Base-by-base conservation (phyloP, 768 basidiomycete species). In the Lanmaoa rubissima region DNA sequence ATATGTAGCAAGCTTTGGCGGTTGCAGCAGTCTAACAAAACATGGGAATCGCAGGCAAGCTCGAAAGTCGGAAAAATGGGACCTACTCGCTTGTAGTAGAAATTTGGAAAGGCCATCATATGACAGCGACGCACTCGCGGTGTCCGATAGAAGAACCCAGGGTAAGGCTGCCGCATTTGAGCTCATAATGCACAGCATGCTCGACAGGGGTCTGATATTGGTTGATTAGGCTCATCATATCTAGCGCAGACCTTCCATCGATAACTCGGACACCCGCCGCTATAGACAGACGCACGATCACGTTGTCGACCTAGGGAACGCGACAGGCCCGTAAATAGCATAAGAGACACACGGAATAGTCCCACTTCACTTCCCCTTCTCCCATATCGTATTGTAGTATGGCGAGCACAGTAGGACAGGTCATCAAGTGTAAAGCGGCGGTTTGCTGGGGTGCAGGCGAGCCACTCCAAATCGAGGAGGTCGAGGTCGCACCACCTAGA, bases 371-470 rank as follows among this genome's bases (percentile, higher is more conserved):
- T 6, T 42, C 36, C 16, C 35, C 53, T 19, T 54, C 61, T 64
- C 61, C 59, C 68, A 62, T 66, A 48, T 52, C 56, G 49, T 64
- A 61, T 16, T 31, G 11, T 47, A 61, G 52, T 58, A 94, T 93
- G 91, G 84, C 88, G 39, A 77, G 76, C 59, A 93, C 91, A 47
- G 77, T 73, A 64, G 93, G 94, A 60, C 86, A 90, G 72, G 71
- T 73, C 72, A 78, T 96, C 85, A 82, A 84, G 69, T 82, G 96
- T 79, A 96, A 93, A 73, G 95, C 93, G 35, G 92, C 92, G 39
- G 87, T 99, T 56, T 96, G 94, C 73, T 99, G 96, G 97, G 92
- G 81, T 53, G 94, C 95, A 13, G 90, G 89, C 62, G 82, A 93
- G 72, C 83, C 82, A 47, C 83, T 98, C 60, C 85, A 87, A 67